Conservation (phyloP, 2,329 filamentous ascomycete genomes). For the Pseudocercospora fijiensis region DNA sequence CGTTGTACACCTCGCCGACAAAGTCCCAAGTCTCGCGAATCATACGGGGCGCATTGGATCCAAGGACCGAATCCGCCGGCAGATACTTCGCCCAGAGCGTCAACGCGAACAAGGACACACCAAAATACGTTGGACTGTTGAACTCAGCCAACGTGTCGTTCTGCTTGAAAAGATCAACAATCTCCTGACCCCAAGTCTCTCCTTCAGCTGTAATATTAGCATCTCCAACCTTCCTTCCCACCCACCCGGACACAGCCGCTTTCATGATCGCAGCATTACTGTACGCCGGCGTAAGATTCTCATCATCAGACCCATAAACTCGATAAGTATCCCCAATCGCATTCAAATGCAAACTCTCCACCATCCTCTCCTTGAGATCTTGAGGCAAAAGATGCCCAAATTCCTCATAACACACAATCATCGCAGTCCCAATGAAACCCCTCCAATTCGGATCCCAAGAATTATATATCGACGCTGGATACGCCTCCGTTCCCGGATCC, state of each 20-base stretch:
- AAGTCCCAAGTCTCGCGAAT: constrained; percentile 55
- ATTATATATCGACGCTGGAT: constrained; percentile 54
- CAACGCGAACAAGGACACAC: constrained; percentile 60
- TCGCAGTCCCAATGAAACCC: constrained; percentile 60
- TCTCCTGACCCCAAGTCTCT: constrained; percentile 56
- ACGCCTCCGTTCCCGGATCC: constrained; percentile 53
- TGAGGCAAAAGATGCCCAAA: constrained; percentile 51
- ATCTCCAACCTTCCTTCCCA: constrained; percentile 54
- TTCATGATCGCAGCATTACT: constrained; percentile 63
- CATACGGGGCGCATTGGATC: constrained; percentile 53
- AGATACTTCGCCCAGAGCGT: constrained; percentile 62
- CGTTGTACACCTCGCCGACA: constrained; percentile 56
- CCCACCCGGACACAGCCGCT: constrained; percentile 61
- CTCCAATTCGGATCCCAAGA: constrained; percentile 65
- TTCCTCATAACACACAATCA: constrained; percentile 61
- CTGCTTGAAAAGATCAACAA: constrained; percentile 58
- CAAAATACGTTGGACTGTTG: constrained; percentile 63
- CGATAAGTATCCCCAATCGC: constrained; percentile 62
- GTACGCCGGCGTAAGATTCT: constrained; percentile 64
- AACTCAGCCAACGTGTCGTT: constrained; percentile 62
- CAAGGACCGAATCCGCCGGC: constrained; percentile 55
- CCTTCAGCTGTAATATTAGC: constrained; percentile 60
- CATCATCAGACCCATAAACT: constrained; percentile 58
- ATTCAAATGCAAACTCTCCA: constrained; percentile 55
- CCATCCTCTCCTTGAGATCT: constrained; percentile 46